Base-by-base conservation (phyloP, 108 stramenopile species). In the Chaetoceros muelleri region DNA sequence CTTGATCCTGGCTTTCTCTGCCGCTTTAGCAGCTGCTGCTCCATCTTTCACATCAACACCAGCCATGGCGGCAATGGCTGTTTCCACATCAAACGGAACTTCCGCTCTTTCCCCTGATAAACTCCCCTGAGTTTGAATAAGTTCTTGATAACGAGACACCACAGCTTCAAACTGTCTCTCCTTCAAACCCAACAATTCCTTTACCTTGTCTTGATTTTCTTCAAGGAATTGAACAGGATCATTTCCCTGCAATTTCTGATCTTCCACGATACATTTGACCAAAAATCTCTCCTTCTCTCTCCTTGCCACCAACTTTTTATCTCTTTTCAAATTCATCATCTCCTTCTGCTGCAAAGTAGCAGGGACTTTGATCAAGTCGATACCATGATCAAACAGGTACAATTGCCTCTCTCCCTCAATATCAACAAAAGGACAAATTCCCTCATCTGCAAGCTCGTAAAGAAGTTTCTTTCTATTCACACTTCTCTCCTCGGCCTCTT, bases 221-320 rank as follows among this genome's bases (percentile, higher is more conserved):
- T 66, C 51, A 69, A 89, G 85, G 70, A 82, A 78, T 24, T 66
- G 65, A 40, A 89, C 51, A 23, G 81, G 81, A 58, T 89, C 87
- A 5, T 73, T 65, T 17, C 74, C 87, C 22, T 77, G 79, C 25
- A 77, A 73, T 29, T 76, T 78, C 48, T 82, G 50, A 57, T 89
- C 87, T 28, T 80, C 64, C 3, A 83, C 87, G 65, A 82, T 84
- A 59, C 65, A 65, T 48, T 65, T 66, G 44, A 89, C 73, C 48
- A 56, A 55, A 63, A 27, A 30, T 60, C 51, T 67, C 23, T 46
- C 69, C 24, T 49, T 21, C 7, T 25, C 50, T 25, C 23, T 30
- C 7, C 22, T 58, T 1, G 55, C 52, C 2, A 31, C 19, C 0
- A 22, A 16, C 27, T 5, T 19, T 54, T 23, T 60, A 26, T 31